phyloP scores from a whole-genome alignment of 176 grass and related monocot species.

The Ensete glaucum region DNA sequence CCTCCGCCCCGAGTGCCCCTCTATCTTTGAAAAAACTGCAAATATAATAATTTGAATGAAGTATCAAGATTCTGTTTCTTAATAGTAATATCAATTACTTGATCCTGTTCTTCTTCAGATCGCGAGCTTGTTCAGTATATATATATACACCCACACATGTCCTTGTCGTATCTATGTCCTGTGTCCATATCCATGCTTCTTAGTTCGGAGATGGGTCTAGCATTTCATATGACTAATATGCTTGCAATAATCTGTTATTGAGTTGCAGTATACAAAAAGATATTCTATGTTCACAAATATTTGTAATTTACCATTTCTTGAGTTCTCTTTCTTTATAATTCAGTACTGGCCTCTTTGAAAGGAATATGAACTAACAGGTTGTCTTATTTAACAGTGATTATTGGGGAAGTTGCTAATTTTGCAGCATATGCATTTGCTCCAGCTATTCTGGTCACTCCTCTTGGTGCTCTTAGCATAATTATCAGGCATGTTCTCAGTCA shows the following conservation, averaged over 20 bases:
- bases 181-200: too few species aligned
- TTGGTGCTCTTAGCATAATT: slow-evolving; percentile 13
- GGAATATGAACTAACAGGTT: not conserved
- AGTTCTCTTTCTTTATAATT: too few species aligned
- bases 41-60: too few species aligned
- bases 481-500: slow-evolving; percentile 1
- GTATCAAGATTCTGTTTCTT: too few species aligned
- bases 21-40: too few species aligned
- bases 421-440: slow-evolving; percentile 16
- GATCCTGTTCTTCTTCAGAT: too few species aligned
- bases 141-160: too few species aligned
- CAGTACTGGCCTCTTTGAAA: not conserved
- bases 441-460: slow-evolving; percentile 11
- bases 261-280: not conserved
- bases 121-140: too few species aligned
- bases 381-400: slow-evolving; percentile 5
- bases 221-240: not conserved
- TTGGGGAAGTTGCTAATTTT: slow-evolving; percentile 18
- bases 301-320: too few species aligned
- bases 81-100: too few species aligned
- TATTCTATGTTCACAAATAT: not conserved
- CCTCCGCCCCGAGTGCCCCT: too few species aligned
- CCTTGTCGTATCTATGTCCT: too few species aligned
- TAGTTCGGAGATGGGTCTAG: not conserved
- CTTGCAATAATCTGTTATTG: not conserved